Evolutionary conservation across 805 yeast genomes (phyloP).

Genomic region (Cyberlindnera bimundalis): DNA sequence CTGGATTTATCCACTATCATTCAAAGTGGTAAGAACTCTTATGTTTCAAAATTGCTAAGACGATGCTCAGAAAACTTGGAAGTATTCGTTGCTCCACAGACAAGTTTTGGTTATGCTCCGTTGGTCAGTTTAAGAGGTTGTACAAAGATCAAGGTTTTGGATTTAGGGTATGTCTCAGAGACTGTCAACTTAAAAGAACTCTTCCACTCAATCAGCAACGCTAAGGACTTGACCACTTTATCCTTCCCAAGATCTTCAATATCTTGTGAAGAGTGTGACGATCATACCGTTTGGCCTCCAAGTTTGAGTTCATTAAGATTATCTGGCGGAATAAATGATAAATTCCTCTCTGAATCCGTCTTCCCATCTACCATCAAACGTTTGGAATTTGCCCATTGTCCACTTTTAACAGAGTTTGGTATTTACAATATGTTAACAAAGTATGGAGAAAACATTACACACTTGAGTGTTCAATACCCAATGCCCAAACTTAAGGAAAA

Average conservation of each 20-base stretch:
- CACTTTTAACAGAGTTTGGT: conserved; percentile 63
- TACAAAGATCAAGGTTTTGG: conserved; percentile 57
- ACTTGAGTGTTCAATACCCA: conserved; percentile 75
- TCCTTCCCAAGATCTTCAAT: conserved; percentile 89
- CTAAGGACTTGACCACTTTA: conserved; percentile 62
- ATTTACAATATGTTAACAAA: conserved; percentile 57
- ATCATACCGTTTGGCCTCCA: conserved; percentile 70
- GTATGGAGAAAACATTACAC: conserved; percentile 62
- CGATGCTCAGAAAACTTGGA: conserved; percentile 66
- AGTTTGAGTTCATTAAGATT: conserved; percentile 66
- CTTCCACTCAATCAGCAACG: conserved; percentile 65
- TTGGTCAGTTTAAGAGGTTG: conserved; percentile 78
- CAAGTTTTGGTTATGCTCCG: conserved; percentile 92
- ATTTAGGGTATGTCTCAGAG: conserved; percentile 84
- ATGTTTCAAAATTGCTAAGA: conserved; percentile 75
- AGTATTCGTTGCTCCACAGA: conserved; percentile 85
- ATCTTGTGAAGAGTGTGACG: conserved; percentile 53
- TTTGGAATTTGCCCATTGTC: conserved; percentile 85
- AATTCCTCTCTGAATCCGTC: conserved; percentile 62
- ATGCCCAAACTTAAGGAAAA: conserved; percentile 73
- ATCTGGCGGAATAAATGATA: conserved; percentile 87
- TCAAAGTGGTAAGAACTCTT: conserved; percentile 90
- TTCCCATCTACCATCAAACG: conserved; percentile 72
- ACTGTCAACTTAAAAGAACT: conserved; percentile 80
- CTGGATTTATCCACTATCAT: conserved; percentile 77